A percentile compares a stretch with the other conserved stretches of the same genome.
phyloP scores from a whole-genome alignment of 768 basidiomycete species.

The Amanita rimosa region DNA sequence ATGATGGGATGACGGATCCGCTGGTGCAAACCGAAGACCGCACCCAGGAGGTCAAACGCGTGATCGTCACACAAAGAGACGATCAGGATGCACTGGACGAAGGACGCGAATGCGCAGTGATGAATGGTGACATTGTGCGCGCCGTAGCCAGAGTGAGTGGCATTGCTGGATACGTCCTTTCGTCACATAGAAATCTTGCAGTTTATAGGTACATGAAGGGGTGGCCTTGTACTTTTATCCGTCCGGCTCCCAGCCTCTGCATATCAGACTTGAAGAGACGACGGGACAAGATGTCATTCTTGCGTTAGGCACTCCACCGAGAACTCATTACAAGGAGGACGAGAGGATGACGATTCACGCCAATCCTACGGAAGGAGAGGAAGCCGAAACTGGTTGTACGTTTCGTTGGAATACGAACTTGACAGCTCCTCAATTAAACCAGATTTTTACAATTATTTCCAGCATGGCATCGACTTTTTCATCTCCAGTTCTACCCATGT shows the following conservation, averaged over 20 bases:
- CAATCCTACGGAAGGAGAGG: slow-evolving; percentile 18
- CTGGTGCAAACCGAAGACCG: slow-evolving; percentile 52
- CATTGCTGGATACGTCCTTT: not conserved
- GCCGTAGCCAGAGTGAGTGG: slow-evolving; percentile 55
- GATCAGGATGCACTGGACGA: slow-evolving; percentile 65
- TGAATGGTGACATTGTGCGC: slow-evolving; percentile 61
- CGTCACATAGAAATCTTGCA: slow-evolving; percentile 1
- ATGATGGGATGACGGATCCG: slow-evolving; percentile 50
- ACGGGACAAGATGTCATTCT: slow-evolving; percentile 73
- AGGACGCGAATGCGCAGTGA: slow-evolving; percentile 47
- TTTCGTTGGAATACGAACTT: slow-evolving; percentile 18
- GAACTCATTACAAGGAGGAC: slow-evolving; percentile 81
- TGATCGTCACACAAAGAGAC: slow-evolving; percentile 63
- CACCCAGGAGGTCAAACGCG: slow-evolving; percentile 64
- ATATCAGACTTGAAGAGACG: slow-evolving; percentile 60
- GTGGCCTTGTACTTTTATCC: slow-evolving; percentile 61
- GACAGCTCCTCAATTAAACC: not conserved
- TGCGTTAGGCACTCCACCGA: slow-evolving; percentile 70
- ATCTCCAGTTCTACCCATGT: slow-evolving; percentile 60
- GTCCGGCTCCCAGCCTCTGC: slow-evolving; percentile 35
- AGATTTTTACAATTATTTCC: slow-evolving; percentile 94
- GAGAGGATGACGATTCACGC: slow-evolving; percentile 80
- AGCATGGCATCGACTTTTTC: slow-evolving; percentile 82
- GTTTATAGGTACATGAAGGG: slow-evolving; percentile 58
- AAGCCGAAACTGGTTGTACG: slow-evolving; percentile 37